Percentiles rank a stretch among this genome's conserved stretches.
Evolutionary conservation across 73 alveolate species (phyloP).

Genomic region (Effrenium voratum): DNA sequence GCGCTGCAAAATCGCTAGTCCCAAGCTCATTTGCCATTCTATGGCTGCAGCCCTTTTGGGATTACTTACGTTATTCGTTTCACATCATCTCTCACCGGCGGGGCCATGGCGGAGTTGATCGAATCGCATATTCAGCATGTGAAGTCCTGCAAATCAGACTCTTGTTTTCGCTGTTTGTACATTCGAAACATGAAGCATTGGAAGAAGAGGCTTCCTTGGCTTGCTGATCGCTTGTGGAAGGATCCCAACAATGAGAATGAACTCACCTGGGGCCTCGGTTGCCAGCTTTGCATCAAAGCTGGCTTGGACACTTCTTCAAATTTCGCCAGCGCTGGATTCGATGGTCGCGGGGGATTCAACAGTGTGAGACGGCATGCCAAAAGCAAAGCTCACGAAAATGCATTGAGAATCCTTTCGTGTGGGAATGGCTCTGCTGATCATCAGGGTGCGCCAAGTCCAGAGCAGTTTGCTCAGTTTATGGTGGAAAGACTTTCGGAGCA

Average conservation of each 20-base stretch:
- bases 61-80: too few species aligned
- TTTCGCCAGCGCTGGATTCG: neutral
- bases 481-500: neutral
- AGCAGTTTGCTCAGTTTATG: neutral
- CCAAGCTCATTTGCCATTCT: too few species aligned
- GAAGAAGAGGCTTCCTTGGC: neutral
- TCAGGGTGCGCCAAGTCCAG: neutral
- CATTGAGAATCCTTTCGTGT: neutral
- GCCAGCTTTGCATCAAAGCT: neutral
- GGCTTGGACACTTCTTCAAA: neutral
- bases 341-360: neutral
- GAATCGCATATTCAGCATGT: neutral
- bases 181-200: neutral
- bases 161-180: neutral
- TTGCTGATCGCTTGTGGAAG: neutral
- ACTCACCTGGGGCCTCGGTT: neutral
- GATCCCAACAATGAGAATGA: too few species aligned
- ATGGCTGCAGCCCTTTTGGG: too few species aligned
- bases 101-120: too few species aligned
- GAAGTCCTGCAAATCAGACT: neutral
- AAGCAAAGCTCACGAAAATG: neutral
- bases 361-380: neutral
- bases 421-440: neutral
- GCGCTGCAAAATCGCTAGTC: too few species aligned
- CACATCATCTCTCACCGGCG: too few species aligned